These are phyloP conservation scores for Acer saccharum DNA, from an alignment of 345 rosid genomes.

Conservation along the genomic window DNA sequence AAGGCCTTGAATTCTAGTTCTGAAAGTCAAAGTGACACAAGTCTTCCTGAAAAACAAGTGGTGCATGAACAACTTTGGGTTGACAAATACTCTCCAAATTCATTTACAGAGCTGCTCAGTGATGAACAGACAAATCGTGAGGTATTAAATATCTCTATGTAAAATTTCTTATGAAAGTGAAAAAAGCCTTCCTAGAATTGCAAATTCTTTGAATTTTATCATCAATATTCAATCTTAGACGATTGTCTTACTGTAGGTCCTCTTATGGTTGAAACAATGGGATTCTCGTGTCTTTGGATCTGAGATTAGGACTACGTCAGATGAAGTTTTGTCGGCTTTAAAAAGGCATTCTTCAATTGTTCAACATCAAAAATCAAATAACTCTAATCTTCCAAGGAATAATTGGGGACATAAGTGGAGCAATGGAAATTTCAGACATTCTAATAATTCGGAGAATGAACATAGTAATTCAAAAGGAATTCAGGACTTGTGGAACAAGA, in stretches of 20 bases:
- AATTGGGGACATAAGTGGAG: conserved; percentile 49
- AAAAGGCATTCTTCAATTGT: conserved; percentile 74
- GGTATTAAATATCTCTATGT: conserved; percentile 43
- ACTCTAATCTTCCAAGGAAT: conserved; percentile 51
- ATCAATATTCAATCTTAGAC: conserved; percentile 11
- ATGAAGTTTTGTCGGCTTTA: conserved; percentile 83
- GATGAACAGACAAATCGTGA: conserved; percentile 98
- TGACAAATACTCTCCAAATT: conserved; percentile 87
- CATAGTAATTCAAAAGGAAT: conserved; percentile 38
- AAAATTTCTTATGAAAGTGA: conserved; percentile 10
- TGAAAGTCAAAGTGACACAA: conserved; percentile 42
- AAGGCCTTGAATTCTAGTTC: conserved; percentile 79
- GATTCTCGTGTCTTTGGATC: conserved; percentile 97
- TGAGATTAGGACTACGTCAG: conserved; percentile 85
- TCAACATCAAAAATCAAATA: conserved; percentile 54
- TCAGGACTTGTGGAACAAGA: conserved; percentile 52
- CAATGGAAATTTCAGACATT: conserved; percentile 43
- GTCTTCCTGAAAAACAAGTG: conserved; percentile 45
- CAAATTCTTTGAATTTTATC: background rate
- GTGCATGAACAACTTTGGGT: conserved; percentile 84
- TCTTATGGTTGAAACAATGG: conserved; percentile 98
- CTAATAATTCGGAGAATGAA: conserved; percentile 34
- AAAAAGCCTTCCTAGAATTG: conserved; percentile 11
- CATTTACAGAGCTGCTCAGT: conserved; percentile 96
- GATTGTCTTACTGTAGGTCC: conserved; percentile 55